Evolutionary conservation across 1,284 basidiomycete species (phyloP), one percentile per base, ranked within the genome.

Genomic region (Ganoderma lucidum): DNA sequence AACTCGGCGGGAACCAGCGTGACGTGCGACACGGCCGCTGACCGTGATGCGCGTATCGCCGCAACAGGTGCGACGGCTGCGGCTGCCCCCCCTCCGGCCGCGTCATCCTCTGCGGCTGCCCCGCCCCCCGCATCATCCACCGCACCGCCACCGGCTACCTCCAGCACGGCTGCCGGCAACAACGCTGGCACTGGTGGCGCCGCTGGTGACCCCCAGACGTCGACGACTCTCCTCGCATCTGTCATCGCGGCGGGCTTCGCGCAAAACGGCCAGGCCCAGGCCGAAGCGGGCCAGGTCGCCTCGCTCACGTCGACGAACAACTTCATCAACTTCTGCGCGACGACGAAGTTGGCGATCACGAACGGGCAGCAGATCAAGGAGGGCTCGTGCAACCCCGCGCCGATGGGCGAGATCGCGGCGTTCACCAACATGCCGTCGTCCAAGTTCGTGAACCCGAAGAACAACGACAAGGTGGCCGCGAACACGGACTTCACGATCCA

Each of bases 321-420:
- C 82, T 88, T 86, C 77, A 86, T 86, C 81, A 86, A 86, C 79
- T 86, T 85, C 74, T 81, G 82, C 75, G 41, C 70, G 30, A 83
- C 86, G 58, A 85, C 86, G 41, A 70, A 75, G 56, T 67, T 73
- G 42, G 63, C 71, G 23, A 75, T 77, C 69, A 78, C 77, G 45
- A 75, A 78, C 72, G 77, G 77, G 45, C 63, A 73, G 66, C 77
- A 78, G 71, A 70, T 77, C 72, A 68, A 63, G 30, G 70, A 65
- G n/a, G 77, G 76, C 42, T 78, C 76, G 17, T 77, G 76, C 69
- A 77, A 77, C 74, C 77, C 76, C 10, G 75, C 76, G n/a, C 81
- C 82, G 8, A 83, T 85, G 80, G 82, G 82, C 74, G 62, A 79
- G 48, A 85, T 86, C 62, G 82, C 85, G 39, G 76, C 83, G 37